Base-by-base conservation (phyloP, 2,329 filamentous ascomycete genomes). In the Hortaea sp. region DNA sequence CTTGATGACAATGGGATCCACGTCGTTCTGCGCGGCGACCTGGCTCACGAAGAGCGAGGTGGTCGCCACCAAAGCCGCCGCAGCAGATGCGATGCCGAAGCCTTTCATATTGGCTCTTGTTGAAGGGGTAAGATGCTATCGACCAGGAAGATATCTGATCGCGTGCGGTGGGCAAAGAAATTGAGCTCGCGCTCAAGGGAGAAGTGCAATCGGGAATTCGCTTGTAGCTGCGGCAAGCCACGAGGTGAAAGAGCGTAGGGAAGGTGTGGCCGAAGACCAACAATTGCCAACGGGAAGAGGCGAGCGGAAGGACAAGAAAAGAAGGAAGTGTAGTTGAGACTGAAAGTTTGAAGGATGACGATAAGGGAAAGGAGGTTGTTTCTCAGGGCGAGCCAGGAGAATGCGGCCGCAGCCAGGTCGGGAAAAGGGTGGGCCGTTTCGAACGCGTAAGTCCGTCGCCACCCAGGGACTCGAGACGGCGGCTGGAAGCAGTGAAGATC, bases 1-100 rank as follows among this genome's bases (percentile, higher is more conserved):
- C 78, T 89, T 89, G 74, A 81, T 79, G 57, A 79, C 68, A 58
- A 85, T 82, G 50, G 79, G 74, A 55, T 80, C 78, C 45, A 84
- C 66, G 53, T 76, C 75, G 9, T 35, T 9, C 4, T 20, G 20
- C 45, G 79, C 77, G 44, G 69, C 59, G 53, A 68, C 69, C 56
- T 69, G 62, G 53, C 69, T 66, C 49, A 52, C 49, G 34, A 58
- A 49, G 44, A 58, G 52, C 43, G 51, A 53, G 41, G 53, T 53
- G 41, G 70, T 67, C 50, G 78, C 66, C 44, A 81, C 66, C 57
- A 73, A 73, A 51, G 75, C 70, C 53, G 73, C 68, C 55, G 73
- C 73, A 49, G 65, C 56, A 41, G 69, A 65, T 45, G 69, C 68
- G 59, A 72, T 51, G 49, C 68, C 56, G 66, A 76, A 60, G 64